Evolutionary conservation across 352 stramenopile genomes (phyloP), one percentile per base, ranked within the genome.

Genomic region (Phytophthora vignae): DNA sequence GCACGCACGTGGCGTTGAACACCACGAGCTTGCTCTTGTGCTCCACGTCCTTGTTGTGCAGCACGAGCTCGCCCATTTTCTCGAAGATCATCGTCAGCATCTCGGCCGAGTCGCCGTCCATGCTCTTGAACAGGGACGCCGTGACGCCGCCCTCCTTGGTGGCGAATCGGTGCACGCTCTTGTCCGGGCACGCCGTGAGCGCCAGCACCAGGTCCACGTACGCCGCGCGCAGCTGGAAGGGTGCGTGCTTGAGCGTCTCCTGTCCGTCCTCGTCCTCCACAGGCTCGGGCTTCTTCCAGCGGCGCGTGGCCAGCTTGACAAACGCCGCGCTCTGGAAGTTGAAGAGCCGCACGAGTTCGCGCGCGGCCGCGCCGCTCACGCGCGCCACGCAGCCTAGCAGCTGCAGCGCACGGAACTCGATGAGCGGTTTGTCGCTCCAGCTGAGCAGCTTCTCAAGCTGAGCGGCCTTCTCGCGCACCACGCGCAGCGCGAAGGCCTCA

Each of bases 351-450:
- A 96, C 88, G 9, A 94, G 76, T 57, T 95, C 90, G 25, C 90
- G 72, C 22, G 88, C 87, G 2, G 80, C 57, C 3, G 62, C 67
- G 17, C 74, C 71, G 22, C 81, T 88, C 4, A 90, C 69, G 9
- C 60, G 53, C 5, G 77, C 83, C 36, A 95, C 73, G 12, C 59
- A 42, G 1, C 71, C 75, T 63, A 93, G 74, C 40, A 96, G 73
- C 64, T 90, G 63, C 53, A 96, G 81, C 29, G 87, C 85, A 44
- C 84, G 77, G 68, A 85, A 92, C 61, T 91, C 87, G 58, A 96
- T 88, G 15, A 86, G 56, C 14, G 90, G 90, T 74, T 95, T 95
- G 79, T 96, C 90, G 60, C 84, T 95, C 90, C 90, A 96, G 48
- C 84, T 85, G 40, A 96, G 64, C 55, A 90, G 60, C 67, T 93